Conservation (phyloP, 768 basidiomycete genomes). For the Hypholoma sublateritium region DNA sequence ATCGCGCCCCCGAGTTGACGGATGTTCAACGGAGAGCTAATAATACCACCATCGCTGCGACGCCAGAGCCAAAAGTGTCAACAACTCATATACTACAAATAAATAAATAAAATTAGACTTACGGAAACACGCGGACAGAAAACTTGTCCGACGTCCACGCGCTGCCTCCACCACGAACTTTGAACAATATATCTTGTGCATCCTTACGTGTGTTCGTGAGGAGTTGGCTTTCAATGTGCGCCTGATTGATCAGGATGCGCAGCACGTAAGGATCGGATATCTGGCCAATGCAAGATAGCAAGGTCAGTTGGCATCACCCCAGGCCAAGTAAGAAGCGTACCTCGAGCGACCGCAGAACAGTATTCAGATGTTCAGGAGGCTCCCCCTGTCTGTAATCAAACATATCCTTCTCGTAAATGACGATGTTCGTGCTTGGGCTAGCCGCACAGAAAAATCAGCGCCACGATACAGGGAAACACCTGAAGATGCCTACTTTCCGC, state of each 20-base stretch:
- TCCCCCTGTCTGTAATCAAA: conserved; percentile 84
- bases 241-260: conserved; percentile 78
- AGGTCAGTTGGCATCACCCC: background rate
- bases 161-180: conserved; percentile 45
- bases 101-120: conserved; percentile 26
- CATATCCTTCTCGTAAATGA: conserved; percentile 68
- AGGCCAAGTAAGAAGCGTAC: conserved; percentile 34
- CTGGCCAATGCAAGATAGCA: conserved; percentile 45
- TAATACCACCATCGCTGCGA: conserved; percentile 67
- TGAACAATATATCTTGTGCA: conserved; percentile 53
- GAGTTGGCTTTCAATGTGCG: conserved; percentile 68
- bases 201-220: conserved; percentile 64
- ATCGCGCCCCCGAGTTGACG: conserved; percentile 30
- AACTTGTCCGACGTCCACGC: conserved; percentile 68
- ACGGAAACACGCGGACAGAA: conserved; percentile 66
- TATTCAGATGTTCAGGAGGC: conserved; percentile 58
- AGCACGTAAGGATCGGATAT: conserved; percentile 71
- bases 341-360: conserved; percentile 79
- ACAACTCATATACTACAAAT: background rate
- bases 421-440: conserved; percentile 51
- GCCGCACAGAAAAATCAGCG: background rate
- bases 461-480: background rate
- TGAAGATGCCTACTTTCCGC: conserved; percentile 57
- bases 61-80: background rate
- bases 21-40: conserved; percentile 40